Percentiles rank a stretch among this genome's conserved stretches.
These are phyloP conservation scores for Ceratocystis destructans DNA, from an alignment of 2,329 filamentous ascomycete species.

Conservation along the genomic window DNA sequence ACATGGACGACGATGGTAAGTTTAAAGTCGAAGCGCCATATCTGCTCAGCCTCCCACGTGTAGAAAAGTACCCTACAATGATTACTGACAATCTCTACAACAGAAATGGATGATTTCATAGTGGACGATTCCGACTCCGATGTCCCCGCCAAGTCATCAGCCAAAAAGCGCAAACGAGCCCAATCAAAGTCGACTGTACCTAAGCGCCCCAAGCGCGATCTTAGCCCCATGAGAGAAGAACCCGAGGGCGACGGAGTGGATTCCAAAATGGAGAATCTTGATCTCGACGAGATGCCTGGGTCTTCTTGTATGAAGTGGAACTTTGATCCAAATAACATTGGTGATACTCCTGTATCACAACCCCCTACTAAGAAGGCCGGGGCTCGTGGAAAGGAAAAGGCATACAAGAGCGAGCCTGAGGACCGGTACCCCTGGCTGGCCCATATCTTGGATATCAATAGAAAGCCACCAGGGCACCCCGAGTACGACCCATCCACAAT, in stretches of 20 bases:
- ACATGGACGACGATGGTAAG: conserved; percentile 49
- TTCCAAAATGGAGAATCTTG: conserved; percentile 32
- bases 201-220: conserved; percentile 41
- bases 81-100: conserved; percentile 23
- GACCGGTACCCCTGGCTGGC: conserved; percentile 84
- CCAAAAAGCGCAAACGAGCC: conserved; percentile 65
- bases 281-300: conserved; percentile 36
- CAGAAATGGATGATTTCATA: conserved; percentile 76
- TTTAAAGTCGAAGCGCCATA: neutral
- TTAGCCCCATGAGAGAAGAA: conserved; percentile 26
- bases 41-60: no score
- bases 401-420: conserved; percentile 68
- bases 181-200: conserved; percentile 38
- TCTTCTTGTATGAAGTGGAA: conserved; percentile 54
- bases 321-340: conserved; percentile 38
- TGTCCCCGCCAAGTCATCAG: conserved; percentile 35
- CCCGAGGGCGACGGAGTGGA: conserved; percentile 34
- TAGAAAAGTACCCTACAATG: conserved; percentile 7
- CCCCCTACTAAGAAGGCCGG: conserved; percentile 20
- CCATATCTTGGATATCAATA: conserved; percentile 70
- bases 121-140: conserved; percentile 81
- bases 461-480: conserved; percentile 60
- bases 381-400: conserved; percentile 46
- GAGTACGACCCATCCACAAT: conserved; percentile 86
- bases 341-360: conserved; percentile 22